Evolutionary conservation across 2,329 filamentous ascomycete genomes (phyloP).

Genomic region (Apiospora phragmitis): DNA sequence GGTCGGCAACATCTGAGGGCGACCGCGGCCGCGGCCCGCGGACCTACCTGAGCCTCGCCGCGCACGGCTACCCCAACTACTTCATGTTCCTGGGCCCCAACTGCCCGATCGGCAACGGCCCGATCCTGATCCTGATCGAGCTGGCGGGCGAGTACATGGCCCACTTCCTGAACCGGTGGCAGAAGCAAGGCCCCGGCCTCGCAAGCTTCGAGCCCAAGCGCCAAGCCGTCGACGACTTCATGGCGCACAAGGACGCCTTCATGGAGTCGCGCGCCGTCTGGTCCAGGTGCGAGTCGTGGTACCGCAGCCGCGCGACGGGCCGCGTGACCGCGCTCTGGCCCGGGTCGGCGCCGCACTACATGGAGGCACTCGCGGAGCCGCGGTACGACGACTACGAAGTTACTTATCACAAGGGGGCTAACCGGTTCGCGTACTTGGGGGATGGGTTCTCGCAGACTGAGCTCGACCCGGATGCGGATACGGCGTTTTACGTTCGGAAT

Average conservation of each 20-base stretch:
- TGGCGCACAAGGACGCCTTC: conserved; percentile 15
- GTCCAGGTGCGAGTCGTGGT: conserved; percentile 21
- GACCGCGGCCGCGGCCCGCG: neutral
- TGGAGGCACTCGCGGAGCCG: conserved; percentile 19
- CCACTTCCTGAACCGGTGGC: conserved; percentile 1
- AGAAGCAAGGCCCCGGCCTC: conserved; percentile 2
- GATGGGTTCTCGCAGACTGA: conserved; percentile 19
- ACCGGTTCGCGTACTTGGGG: conserved; percentile 13
- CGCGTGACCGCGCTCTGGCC: conserved; percentile 19
- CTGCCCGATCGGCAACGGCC: conserved; percentile 21
- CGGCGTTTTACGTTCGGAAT: neutral
- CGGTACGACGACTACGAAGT: conserved; percentile 24
- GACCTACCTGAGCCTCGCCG: neutral
- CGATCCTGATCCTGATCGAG: conserved; percentile 17
- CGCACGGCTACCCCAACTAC: conserved; percentile 40
- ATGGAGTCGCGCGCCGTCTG: conserved; percentile 24
- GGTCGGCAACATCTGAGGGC: rapidly evolving
- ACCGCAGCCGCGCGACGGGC: conserved; percentile 15
- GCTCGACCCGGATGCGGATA: neutral
- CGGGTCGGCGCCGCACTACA: conserved; percentile 20
- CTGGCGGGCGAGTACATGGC: conserved; percentile 16
- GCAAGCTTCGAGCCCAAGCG: conserved; percentile 17
- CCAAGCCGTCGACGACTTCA: conserved; percentile 27
- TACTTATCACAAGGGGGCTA: conserved; percentile 6
- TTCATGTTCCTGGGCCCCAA: conserved; percentile 51